A percentile compares a stretch with the other conserved stretches of the same genome.
These are phyloP conservation scores for Ceratocystis eucalypticola DNA, from an alignment of 2,329 filamentous ascomycete species.

Conservation along the genomic window DNA sequence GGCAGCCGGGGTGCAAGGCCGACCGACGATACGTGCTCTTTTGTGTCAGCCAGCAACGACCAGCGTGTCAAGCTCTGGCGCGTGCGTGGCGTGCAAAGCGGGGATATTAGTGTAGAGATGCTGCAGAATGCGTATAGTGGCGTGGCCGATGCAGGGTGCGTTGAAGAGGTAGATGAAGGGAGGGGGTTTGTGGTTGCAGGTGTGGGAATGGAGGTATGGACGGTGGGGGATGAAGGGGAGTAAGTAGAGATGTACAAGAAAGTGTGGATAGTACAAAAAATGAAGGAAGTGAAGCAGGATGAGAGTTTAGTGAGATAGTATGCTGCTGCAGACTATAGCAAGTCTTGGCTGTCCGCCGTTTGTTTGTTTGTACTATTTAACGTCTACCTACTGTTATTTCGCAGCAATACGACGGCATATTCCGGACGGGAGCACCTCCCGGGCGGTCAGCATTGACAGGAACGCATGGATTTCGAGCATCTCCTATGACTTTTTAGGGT, in stretches of 20 bases:
- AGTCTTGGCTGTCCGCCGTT: no score
- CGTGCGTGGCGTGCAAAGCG: conserved; percentile 23
- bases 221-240: neutral
- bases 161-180: conserved; percentile 29
- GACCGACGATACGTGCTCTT: conserved; percentile 1
- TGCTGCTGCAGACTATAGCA: no score
- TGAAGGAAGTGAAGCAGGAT: no score
- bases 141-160: conserved; percentile 45
- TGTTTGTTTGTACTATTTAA: no score
- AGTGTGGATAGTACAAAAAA: neutral
- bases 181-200: conserved; percentile 31
- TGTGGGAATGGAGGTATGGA: conserved; percentile 37
- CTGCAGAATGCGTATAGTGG: conserved; percentile 42
- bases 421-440: no score
- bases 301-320: no score
- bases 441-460: no score
- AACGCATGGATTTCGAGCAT: no score
- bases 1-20: neutral
- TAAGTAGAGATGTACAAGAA: neutral
- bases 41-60: conserved; percentile 43
- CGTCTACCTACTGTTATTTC: no score
- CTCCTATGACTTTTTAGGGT: no score
- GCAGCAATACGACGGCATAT: no score
- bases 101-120: conserved; percentile 27
- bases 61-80: conserved; percentile 46